A percentile compares a stretch with the other conserved stretches of the same genome.
Conservation (phyloP, 495 filamentous ascomycete genomes). For the Zalerion maritima region DNA sequence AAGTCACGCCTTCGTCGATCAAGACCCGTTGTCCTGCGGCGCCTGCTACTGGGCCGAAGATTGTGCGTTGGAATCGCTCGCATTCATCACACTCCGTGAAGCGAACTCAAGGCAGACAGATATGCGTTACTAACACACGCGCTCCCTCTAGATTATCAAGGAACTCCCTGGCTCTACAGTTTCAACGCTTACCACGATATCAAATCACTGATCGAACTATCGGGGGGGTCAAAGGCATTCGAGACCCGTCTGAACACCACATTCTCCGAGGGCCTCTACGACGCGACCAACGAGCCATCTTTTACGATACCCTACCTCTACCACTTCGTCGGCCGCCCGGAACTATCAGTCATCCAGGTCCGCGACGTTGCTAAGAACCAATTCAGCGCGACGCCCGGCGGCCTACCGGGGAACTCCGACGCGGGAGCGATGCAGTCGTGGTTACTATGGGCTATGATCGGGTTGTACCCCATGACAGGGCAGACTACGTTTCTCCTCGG, state of each 20-base stretch:
- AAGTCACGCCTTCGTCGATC: slow-evolving; percentile 36
- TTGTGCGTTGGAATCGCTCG: no score
- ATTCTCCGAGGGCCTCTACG: slow-evolving; percentile 46
- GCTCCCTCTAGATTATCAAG: no score
- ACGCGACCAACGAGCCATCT: slow-evolving; percentile 54
- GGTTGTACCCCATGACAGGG: slow-evolving; percentile 50
- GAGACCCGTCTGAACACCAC: slow-evolving; percentile 46
- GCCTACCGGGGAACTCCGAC: slow-evolving; percentile 54
- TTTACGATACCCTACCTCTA: slow-evolving; percentile 60
- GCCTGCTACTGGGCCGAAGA: slow-evolving; percentile 52
- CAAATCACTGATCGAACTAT: slow-evolving; percentile 36
- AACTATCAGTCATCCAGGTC: slow-evolving; percentile 40
- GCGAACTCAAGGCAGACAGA: no score
- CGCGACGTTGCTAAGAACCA: slow-evolving; percentile 39
- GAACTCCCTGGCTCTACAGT: slow-evolving; percentile 52
- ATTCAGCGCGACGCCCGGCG: slow-evolving; percentile 34
- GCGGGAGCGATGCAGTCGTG: slow-evolving; percentile 58
- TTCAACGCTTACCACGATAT: slow-evolving; percentile 59
- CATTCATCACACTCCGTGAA: no score
- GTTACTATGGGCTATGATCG: slow-evolving; percentile 57
- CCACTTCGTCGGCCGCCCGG: slow-evolving; percentile 49
- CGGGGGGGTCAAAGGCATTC: slow-evolving; percentile 44
- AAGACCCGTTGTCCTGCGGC: slow-evolving; percentile 46
- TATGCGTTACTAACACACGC: no score
- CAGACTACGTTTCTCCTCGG: slow-evolving; percentile 51